Base-by-base conservation (phyloP, 345 rosid species). In the Sonneratia alba region DNA sequence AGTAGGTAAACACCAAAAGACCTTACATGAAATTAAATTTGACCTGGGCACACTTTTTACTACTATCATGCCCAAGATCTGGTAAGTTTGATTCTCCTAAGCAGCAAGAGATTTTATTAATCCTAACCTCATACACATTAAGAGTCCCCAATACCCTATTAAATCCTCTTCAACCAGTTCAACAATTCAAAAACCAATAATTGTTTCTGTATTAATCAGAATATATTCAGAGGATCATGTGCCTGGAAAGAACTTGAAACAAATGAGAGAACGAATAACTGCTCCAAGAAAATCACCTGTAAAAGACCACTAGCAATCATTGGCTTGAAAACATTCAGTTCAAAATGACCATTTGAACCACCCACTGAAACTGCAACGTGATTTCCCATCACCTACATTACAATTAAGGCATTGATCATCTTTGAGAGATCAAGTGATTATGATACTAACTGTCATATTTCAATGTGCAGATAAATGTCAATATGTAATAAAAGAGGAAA, bases 281-380 rank as follows among this genome's bases (percentile, higher is more conserved):
- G 27, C 56, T 3, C 63, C 6, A 32, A 5, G 34, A 71, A 47
- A 68, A 77, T 84, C 84, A 91, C 98, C 83, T 94, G 96, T 65
- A 94, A 76, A 73, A 94, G 96, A 70, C 87, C 87, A 69, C 84
- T 87, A 32, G 98, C 98, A 45, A 94, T 90, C 97, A 94, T 87
- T 49, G 97, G 97, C 87, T 94, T 94, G 91, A 85, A 94, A 24
- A 94, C 98, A 76, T 94, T 94, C 70, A 91, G 74, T 66, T 94
- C 98, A 72, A 94, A 94, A 78, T 94, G 98, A 67, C 98, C 98
- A 83, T 88, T 94, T 74, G 97, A 85, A 72, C 98, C 97, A 74
- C 97, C 97, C 77, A 94, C 86, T 40, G 97, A 86, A 68, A 94
- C 78, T 10, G 92, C 96, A 18, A 90, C 92, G 77, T 91, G 93